Evolutionary conservation across 2,329 filamentous ascomycete species (phyloP).

Genomic region (Clarireedia monteithiana): DNA sequence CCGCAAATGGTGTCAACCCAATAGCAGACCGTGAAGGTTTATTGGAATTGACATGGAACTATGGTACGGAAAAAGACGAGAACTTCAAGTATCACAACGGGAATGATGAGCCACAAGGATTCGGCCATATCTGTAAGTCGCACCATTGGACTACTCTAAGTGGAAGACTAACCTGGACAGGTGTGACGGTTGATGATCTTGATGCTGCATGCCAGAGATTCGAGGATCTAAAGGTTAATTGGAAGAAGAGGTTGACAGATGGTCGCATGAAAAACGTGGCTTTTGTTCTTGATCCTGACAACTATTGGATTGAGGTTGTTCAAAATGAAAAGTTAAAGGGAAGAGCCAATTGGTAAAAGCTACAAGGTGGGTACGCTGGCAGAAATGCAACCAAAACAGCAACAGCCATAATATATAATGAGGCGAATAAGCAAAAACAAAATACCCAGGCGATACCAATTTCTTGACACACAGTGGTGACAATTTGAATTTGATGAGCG

Average conservation of each 20-base stretch:
- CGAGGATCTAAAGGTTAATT: constrained; percentile 71
- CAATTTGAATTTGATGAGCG: neutral
- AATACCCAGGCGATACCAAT: neutral
- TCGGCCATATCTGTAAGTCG: constrained; percentile 78
- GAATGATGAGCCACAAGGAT: constrained; percentile 85
- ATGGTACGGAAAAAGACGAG: constrained; percentile 77
- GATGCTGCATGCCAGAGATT: constrained; percentile 81
- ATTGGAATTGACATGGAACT: constrained; percentile 82
- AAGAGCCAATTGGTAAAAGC: constrained; percentile 20
- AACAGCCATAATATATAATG: neutral
- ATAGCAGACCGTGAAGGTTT: constrained; percentile 70
- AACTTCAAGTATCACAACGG: constrained; percentile 85
- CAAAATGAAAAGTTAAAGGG: constrained; percentile 65
- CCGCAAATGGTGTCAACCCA: constrained; percentile 47
- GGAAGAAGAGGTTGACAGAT: constrained; percentile 94
- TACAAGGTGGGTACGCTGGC: neutral
- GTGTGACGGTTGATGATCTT: constrained; percentile 78
- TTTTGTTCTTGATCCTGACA: constrained; percentile 82
- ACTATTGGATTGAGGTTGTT: constrained; percentile 70
- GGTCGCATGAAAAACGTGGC: constrained; percentile 91
- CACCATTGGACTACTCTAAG: neutral
- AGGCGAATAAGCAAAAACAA: neutral
- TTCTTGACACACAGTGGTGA: neutral
- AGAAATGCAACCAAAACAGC: neutral
- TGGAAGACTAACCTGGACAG: constrained; percentile 32